Evolutionary conservation across 805 yeast species (phyloP).

Genomic region (Nakazawaea holstii): DNA sequence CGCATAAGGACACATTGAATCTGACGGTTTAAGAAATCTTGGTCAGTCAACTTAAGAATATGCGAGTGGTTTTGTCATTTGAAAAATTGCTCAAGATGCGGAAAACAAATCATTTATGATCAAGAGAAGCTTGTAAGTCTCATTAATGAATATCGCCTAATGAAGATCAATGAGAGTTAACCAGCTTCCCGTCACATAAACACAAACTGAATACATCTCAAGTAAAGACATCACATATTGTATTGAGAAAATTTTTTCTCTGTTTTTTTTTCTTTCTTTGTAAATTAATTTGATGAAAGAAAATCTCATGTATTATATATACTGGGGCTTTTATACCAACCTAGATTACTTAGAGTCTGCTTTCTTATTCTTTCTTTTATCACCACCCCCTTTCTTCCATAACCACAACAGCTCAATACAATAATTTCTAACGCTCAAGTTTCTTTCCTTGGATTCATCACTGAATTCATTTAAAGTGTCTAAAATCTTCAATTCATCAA

Average conservation of each 20-base stretch:
- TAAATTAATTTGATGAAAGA: not conserved
- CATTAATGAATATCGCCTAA: not conserved
- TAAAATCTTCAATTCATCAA: slow-evolving; percentile 55
- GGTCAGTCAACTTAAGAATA: slow-evolving; percentile 13
- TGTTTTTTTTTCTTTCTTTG: not conserved
- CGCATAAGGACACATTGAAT: slow-evolving; percentile 13
- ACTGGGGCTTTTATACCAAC: not conserved
- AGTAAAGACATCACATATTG: too few relatives aligned
- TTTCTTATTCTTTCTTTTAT: slow-evolving; percentile 17
- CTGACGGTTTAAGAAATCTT: slow-evolving; percentile 11
- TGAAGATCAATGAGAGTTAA: not conserved
- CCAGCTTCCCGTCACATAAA: too few relatives aligned
- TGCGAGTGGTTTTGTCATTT: too few relatives aligned
- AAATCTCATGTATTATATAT: not conserved
- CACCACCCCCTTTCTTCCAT: slow-evolving; percentile 59
- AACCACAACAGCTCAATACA: slow-evolving; percentile 91
- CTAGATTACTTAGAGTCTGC: not conserved
- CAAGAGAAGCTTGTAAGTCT: too few relatives aligned
- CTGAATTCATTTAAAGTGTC: slow-evolving; percentile 65
- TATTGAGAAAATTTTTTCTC: not conserved
- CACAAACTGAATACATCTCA: too few relatives aligned
- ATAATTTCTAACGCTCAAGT: slow-evolving; percentile 71
- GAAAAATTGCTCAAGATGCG: too few relatives aligned
- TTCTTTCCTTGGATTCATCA: slow-evolving; percentile 56
- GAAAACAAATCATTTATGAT: not conserved